Evolutionary conservation across 2,329 filamentous ascomycete species (phyloP).

Genomic region (Nemania sp.): DNA sequence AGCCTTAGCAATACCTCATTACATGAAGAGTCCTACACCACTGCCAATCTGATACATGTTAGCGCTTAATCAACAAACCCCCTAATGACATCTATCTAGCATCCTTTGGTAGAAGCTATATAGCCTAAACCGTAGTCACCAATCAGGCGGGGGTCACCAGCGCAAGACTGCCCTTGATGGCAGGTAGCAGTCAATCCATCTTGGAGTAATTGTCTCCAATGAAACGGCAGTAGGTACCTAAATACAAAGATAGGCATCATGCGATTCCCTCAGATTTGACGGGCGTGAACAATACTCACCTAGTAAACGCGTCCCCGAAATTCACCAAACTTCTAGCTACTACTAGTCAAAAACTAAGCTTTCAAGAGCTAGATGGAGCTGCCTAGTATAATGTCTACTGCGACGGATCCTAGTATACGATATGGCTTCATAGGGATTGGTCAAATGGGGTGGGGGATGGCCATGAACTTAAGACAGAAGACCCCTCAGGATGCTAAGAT

Average conservation of each 20-base stretch:
- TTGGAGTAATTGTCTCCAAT: slow-evolving; percentile 23
- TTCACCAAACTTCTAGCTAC: not conserved
- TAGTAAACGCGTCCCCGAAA: not conserved
- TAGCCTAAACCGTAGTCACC: slow-evolving; percentile 30
- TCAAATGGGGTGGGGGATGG: slow-evolving; percentile 34
- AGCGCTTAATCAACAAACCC: not conserved
- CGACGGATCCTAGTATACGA: slow-evolving; percentile 18
- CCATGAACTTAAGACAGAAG: slow-evolving; percentile 33
- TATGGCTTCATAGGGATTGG: slow-evolving; percentile 37
- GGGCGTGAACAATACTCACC: not conserved
- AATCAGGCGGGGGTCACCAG: slow-evolving; percentile 8
- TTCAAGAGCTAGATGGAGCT: no score
- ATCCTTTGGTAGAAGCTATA: slow-evolving; percentile 11
- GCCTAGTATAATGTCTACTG: slow-evolving; percentile 18
- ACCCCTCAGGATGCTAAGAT: slow-evolving; percentile 28
- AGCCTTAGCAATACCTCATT: not conserved
- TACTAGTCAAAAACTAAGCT: not conserved
- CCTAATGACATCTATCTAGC: not conserved
- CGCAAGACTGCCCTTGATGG: not conserved
- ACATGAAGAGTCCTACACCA: not conserved
- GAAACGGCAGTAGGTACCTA: not conserved
- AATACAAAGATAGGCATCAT: slow-evolving; percentile 1
- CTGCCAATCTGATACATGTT: no score
- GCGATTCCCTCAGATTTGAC: not conserved
- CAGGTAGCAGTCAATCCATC: slow-evolving; percentile 3